phyloP scores from a whole-genome alignment of 768 basidiomycete genomes.

The Asterophora parasitica region DNA sequence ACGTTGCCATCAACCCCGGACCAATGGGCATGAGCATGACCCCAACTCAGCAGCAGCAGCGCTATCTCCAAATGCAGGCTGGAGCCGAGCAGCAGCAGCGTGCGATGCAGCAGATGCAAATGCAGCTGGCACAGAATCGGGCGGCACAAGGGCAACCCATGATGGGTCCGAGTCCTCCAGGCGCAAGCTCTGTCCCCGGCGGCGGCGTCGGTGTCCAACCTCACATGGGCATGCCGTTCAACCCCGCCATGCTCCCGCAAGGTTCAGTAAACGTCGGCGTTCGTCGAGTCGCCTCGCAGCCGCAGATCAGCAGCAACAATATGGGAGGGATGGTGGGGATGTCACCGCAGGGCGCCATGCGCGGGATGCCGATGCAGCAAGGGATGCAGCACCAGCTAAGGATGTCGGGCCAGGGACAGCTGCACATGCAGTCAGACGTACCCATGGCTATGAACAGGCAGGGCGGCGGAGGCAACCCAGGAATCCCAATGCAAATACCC shows the following conservation, averaged over 20 bases:
- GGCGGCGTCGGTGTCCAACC: conserved; percentile 17
- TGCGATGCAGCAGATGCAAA: conserved; percentile 21
- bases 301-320: conserved; percentile 34
- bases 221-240: conserved; percentile 39
- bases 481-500: conserved; percentile 25
- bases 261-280: conserved; percentile 29
- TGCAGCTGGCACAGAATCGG: conserved; percentile 31
- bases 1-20: conserved; percentile 34
- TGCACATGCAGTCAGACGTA: conserved; percentile 30
- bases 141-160: conserved; percentile 8
- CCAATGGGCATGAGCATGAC: conserved; percentile 13
- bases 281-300: conserved; percentile 58
- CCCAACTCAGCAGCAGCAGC: conserved; percentile 24
- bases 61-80: conserved; percentile 23
- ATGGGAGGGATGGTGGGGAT: conserved; percentile 34
- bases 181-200: conserved; percentile 4
- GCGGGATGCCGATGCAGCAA: conserved; percentile 31
- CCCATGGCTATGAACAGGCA: conserved; percentile 34
- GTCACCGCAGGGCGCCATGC: conserved; percentile 40
- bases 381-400: conserved; percentile 37
- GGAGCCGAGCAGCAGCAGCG: conserved; percentile 25
- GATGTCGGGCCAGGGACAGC: conserved; percentile 20
- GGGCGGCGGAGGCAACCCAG: conserved; percentile 28
- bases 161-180: conserved; percentile 14
- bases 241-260: conserved; percentile 35